These are phyloP conservation scores for Pyricularia pennisetigena DNA, from an alignment of 2,329 filamentous ascomycete genomes.

Conservation along the genomic window DNA sequence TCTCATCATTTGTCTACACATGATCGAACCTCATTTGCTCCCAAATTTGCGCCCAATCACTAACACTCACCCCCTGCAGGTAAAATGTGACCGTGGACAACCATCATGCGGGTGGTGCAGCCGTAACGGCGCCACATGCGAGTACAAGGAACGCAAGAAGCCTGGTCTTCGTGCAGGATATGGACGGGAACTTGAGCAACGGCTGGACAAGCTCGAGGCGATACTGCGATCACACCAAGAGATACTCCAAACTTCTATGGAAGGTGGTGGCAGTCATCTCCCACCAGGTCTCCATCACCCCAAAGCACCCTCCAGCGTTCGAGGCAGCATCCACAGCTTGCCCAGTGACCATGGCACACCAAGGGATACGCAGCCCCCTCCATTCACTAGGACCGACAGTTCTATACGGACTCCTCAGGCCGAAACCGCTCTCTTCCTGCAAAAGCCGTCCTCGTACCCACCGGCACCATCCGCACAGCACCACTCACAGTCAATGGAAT, in stretches of 20 bases:
- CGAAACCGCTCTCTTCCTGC: slow-evolving; percentile 50
- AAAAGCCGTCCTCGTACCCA: slow-evolving; percentile 44
- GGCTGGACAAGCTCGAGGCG: slow-evolving; percentile 59
- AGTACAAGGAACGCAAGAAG: slow-evolving; percentile 61
- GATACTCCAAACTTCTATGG: slow-evolving; percentile 50
- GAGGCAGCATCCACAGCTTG: slow-evolving; percentile 39
- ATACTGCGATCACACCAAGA: slow-evolving; percentile 56
- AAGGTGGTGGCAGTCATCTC: slow-evolving; percentile 10
- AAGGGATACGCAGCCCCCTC: slow-evolving; percentile 27
- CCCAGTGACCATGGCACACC: slow-evolving; percentile 48
- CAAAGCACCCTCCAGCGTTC: slow-evolving; percentile 28
- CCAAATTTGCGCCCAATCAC: background rate
- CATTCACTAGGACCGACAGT: slow-evolving; percentile 39
- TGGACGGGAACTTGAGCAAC: slow-evolving; percentile 62
- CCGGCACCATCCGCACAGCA: slow-evolving; percentile 15
- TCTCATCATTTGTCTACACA: background rate
- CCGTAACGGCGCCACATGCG: slow-evolving; percentile 52
- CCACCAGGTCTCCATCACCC: slow-evolving; percentile 14
- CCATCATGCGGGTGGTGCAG: slow-evolving; percentile 62
- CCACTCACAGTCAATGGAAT: slow-evolving; percentile 36
- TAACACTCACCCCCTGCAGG: slow-evolving; percentile 26
- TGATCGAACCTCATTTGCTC: slow-evolving; percentile 2
- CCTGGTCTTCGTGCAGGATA: slow-evolving; percentile 58
- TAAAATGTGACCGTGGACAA: slow-evolving; percentile 68
- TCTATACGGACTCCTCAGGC: slow-evolving; percentile 41